Conservation (phyloP, 2,329 filamentous ascomycete genomes). For the Sphaerulina vaccinii region DNA sequence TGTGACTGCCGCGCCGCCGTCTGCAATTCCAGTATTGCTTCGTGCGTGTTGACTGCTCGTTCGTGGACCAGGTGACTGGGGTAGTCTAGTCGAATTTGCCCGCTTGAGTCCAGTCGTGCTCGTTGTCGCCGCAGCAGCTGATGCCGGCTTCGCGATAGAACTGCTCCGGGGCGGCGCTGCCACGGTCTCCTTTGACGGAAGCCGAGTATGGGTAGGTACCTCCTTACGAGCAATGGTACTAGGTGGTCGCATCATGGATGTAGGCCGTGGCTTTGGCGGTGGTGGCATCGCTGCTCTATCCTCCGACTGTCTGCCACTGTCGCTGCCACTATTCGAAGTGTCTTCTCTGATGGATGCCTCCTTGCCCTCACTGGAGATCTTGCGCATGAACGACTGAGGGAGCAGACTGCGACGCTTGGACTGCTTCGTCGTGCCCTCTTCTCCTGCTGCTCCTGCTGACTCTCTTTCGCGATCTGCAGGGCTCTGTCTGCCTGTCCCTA, state of each 20-base stretch:
- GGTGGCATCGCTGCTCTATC: conserved; percentile 33
- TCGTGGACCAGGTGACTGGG: conserved; percentile 24
- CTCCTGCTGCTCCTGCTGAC: not conserved
- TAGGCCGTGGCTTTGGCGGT: conserved; percentile 26
- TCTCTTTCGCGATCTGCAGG: conserved; percentile 6
- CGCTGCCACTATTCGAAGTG: conserved; percentile 19
- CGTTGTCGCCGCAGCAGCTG: not conserved
- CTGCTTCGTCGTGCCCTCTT: conserved; percentile 18
- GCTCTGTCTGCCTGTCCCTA: conserved; percentile 15
- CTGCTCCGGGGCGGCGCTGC: conserved; percentile 7
- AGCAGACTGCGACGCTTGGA: conserved; percentile 36
- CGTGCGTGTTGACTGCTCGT: conserved; percentile 17
- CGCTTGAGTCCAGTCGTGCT: conserved; percentile 21
- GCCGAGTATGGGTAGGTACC: conserved; percentile 18
- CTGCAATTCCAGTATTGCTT: conserved; percentile 16
- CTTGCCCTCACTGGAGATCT: conserved; percentile 24
- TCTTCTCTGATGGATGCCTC: conserved; percentile 26
- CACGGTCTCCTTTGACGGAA: conserved; percentile 22
- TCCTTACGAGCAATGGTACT: conserved; percentile 22
- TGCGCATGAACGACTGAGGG: conserved; percentile 31
- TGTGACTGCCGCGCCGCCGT: conserved; percentile 8
- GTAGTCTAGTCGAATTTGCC: conserved; percentile 28
- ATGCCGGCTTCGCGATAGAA: conserved; percentile 11
- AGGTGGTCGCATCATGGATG: conserved; percentile 21
- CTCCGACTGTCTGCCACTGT: conserved; percentile 14